Evolutionary conservation across 179 eudicot genomes (phyloP).

Genomic region (Silene noctiflora): DNA sequence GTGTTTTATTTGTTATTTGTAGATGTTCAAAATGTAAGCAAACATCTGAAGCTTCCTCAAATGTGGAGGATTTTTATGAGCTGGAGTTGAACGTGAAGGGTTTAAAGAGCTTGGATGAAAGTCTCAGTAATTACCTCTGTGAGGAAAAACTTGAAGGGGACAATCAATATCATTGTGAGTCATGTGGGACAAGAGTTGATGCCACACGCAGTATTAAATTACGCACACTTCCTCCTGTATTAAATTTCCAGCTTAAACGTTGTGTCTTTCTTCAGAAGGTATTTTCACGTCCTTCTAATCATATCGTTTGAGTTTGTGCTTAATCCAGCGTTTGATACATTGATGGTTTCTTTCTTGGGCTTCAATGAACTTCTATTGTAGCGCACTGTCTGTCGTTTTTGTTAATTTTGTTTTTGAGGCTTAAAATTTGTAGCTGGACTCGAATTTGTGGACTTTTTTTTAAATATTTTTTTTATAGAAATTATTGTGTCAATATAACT

Average conservation of each 20-base stretch:
- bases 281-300: slow-evolving; percentile 10
- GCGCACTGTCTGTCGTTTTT: no score
- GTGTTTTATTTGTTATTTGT: slow-evolving; percentile 13
- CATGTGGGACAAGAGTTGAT: slow-evolving; percentile 78
- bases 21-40: slow-evolving; percentile 93
- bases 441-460: no score
- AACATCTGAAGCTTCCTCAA: slow-evolving; percentile 86
- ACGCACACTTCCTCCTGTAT: slow-evolving; percentile 78
- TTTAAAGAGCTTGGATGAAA: slow-evolving; percentile 72
- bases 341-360: background rate
- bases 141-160: slow-evolving; percentile 93
- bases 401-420: no score
- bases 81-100: slow-evolving; percentile 89
- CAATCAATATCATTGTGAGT: slow-evolving; percentile 81
- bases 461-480: no score
- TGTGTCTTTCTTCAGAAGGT: slow-evolving; percentile 96
- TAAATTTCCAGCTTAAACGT: slow-evolving; percentile 97
- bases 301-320: background rate
- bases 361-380: no score
- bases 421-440: no score
- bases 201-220: slow-evolving; percentile 90
- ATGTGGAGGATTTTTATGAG: slow-evolving; percentile 90
- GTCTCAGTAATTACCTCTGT: slow-evolving; percentile 80
- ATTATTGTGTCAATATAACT: no score
- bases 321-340: background rate